Base-by-base conservation (phyloP, 129 eudicot species). In the Kitagawia praeruptora region DNA sequence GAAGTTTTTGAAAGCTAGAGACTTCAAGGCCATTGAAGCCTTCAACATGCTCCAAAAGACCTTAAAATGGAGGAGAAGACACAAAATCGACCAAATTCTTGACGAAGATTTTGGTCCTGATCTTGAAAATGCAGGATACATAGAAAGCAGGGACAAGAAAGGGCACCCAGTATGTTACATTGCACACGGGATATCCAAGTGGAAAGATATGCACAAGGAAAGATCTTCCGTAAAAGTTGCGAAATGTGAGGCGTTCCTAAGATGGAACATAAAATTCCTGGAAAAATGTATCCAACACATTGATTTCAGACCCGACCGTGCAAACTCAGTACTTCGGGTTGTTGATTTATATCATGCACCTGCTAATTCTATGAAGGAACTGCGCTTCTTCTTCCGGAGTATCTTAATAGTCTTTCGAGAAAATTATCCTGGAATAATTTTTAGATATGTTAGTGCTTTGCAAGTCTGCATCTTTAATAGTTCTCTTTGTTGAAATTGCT, bases 1-100 rank as follows among this genome's bases (percentile, higher is more conserved):
- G 61, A 96, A 96, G 28, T 96, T 96, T 79, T 80, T 96, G 73
- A 88, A 89, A 77, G 96, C 97, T 2, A 93, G 87, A 54, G 88
- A 83, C 80, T 89, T 84, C 64, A 86, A 83, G 80, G 92, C 84
- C 18, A 75, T 78, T 42, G 90, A 87, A 51, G 98, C 99, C 0
- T 86, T 90, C 64, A 82, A 77, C 14, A 82, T 85, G 91, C 83
- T 96, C 19, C 84, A 81, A 46, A 67, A 28, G 45, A 84, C 91
- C 58, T 39, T 96, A 31, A 83, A 66, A 78, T 95, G 99, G 99
- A 81, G 99, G 70, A 87, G 73, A 9, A 89, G 85, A 31, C 74
- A 78, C 10, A 75, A 78, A 31, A 82, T 83, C 2, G 89, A 87
- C 25, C 81, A 66, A 19, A 58, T 86, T 66, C 74, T 85, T 4